Conservation (phyloP, 1,139 yeast genomes). For the Nadsonia starkeyi-henricii region DNA sequence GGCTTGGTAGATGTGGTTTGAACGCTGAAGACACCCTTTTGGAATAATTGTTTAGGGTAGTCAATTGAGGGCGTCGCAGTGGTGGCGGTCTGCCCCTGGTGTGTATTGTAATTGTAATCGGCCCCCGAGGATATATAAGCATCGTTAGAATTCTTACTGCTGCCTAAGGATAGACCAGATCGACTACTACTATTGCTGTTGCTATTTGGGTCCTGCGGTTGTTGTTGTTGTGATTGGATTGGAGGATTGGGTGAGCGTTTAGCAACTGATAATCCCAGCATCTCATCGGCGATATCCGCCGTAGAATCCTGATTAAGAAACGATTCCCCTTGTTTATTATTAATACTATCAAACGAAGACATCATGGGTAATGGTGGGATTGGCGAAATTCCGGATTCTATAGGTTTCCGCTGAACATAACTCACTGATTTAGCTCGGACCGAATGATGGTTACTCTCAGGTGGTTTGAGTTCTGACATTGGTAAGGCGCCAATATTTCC, state of each 20-base stretch:
- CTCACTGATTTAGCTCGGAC: constrained; percentile 87
- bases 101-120: background rate
- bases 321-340: no score
- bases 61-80: constrained; percentile 91
- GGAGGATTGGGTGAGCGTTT: constrained; percentile 1
- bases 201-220: no score
- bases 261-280: constrained; percentile 3
- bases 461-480: background rate
- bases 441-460: constrained; percentile 75
- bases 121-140: constrained; percentile 5
- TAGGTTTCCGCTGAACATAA: constrained; percentile 54
- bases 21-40: constrained; percentile 89
- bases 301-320: constrained; percentile 2
- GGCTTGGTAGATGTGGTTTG: constrained; percentile 93
- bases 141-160: constrained; percentile 1
- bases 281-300: constrained; percentile 4
- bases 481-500: background rate
- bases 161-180: background rate
- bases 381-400: constrained; percentile 21
- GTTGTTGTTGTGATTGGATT: background rate
- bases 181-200: no score
- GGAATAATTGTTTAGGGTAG: constrained; percentile 77
- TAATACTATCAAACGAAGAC: no score
- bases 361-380: background rate
- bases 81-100: background rate